Base-by-base conservation (phyloP, 1,139 yeast species). In the Pichia sp. region DNA sequence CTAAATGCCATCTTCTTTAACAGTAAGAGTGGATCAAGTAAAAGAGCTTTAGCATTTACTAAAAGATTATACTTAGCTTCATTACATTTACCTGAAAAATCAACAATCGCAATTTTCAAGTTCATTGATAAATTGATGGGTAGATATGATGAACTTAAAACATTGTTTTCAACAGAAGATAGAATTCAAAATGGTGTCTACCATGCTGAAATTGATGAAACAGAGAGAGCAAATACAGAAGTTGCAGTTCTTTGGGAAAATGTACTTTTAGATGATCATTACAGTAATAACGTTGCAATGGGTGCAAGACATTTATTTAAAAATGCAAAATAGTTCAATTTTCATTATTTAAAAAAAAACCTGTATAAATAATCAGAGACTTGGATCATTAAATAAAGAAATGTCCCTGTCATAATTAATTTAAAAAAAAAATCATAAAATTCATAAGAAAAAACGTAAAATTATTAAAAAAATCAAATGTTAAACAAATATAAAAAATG, bases 201-300 rank as follows among this genome's bases (percentile, higher is more conserved):
- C 60, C 79, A 82, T 32, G 73, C 83, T 57, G 89, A 83, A 45
- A 76, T 79, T 27, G 77, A 77, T 39, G 83, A 79, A 42, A 79
- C 89, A 10, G 89, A 85, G 57, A 79, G 94, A 65, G 72, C 86
- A 56, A 90, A 91, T 60, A 78, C 96, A 4, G 91, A 84, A 43
- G 94, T 94, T 14, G 95, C 97, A 1, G 85, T 90, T 0, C 69
- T 91, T 41, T 93, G 96, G 96, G 98, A 93, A 62, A 80, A 82
- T 46, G 83, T 83, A 3, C 67, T 91, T 44, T 70, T 93, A 51
- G 85, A 84, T 52, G 79, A 82, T 53, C 98, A 93, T 65, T 93
- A 86, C 63, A 79, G 89, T 54, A 94, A 95, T 3, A 70, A 77
- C 58, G 88, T 90, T n/a, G 74, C 81, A 8, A 71, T 73, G 57